Conservation (phyloP, 1,284 basidiomycete species). For the Rhodotorula sp. region DNA sequence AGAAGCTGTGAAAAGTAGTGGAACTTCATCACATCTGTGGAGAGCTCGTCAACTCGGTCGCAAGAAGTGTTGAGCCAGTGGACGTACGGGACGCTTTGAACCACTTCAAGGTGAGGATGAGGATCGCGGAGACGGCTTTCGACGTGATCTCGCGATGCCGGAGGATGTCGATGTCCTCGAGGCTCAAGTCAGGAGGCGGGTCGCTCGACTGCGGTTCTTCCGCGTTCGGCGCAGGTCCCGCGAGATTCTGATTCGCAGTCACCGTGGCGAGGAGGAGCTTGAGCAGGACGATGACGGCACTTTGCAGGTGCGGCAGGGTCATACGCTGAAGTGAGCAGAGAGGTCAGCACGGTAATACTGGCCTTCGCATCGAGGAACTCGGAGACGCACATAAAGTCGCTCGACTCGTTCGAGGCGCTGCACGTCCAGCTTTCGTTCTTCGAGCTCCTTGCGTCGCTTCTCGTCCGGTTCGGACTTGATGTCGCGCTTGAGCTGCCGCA, state of each 20-base stretch:
- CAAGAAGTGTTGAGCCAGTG: not conserved
- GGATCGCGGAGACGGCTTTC: slow-evolving; percentile 92
- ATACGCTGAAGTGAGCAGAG: slow-evolving; percentile 51
- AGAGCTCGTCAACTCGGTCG: not conserved
- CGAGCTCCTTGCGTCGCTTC: slow-evolving; percentile 63
- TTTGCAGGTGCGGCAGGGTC: slow-evolving; percentile 75
- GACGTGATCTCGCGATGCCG: slow-evolving; percentile 97
- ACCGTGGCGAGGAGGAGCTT: slow-evolving; percentile 86
- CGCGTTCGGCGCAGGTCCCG: slow-evolving; percentile 17
- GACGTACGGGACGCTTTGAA: slow-evolving; percentile 87
- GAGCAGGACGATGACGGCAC: slow-evolving; percentile 82
- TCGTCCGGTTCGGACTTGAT: slow-evolving; percentile 53
- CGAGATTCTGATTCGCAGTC: slow-evolving; percentile 57
- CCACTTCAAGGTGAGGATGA: slow-evolving; percentile 90
- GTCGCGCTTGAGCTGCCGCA: slow-evolving; percentile 48
- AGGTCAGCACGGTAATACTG: not conserved
- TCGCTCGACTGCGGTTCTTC: slow-evolving; percentile 31
- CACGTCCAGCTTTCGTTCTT: slow-evolving; percentile 70
- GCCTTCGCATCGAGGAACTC: no score
- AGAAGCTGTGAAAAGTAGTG: slow-evolving; percentile 93
- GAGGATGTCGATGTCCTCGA: slow-evolving; percentile 93
- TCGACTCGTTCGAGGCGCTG: slow-evolving; percentile 82
- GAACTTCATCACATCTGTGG: slow-evolving; percentile 91
- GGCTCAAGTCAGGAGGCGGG: slow-evolving; percentile 59
- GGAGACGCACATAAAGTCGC: slow-evolving; percentile 74